Evolutionary conservation across 1,139 yeast species (phyloP).

Genomic region (Lipomyces yarrowii): DNA sequence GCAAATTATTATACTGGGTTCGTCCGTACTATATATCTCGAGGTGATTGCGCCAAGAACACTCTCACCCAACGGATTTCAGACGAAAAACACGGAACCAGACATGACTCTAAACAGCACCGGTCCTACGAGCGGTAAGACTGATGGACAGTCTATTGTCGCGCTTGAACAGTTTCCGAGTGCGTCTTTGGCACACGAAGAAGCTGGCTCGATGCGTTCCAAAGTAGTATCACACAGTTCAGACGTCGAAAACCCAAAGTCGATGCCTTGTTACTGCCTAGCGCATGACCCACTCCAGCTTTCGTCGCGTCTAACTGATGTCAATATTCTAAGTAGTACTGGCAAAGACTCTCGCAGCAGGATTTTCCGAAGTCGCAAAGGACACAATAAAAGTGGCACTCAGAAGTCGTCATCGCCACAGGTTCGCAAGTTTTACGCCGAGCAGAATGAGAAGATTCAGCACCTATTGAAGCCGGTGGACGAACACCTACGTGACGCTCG

Average conservation of each 20-base stretch:
- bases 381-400: no score
- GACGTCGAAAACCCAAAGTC: slow-evolving; percentile 3
- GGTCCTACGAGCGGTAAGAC: no score
- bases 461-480: slow-evolving; percentile 29
- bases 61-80: no score
- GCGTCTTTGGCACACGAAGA: no score
- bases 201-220: no score
- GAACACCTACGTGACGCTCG: slow-evolving; percentile 29
- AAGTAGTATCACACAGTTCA: neutral
- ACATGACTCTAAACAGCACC: no score
- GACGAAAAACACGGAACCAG: no score
- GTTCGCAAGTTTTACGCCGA: slow-evolving; percentile 23
- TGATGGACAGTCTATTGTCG: no score
- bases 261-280: neutral
- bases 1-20: no score
- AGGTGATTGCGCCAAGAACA: no score
- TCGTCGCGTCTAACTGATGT: slow-evolving; percentile 1
- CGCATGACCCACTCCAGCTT: slow-evolving; percentile 6
- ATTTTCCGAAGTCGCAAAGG: neutral
- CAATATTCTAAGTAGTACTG: neutral
- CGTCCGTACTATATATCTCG: no score
- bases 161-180: no score
- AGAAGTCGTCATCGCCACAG: neutral
- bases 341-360: neutral
- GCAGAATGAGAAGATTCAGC: slow-evolving; percentile 31